Conservation (phyloP, 1,284 basidiomycete genomes). For the Sporisorium graminicola region DNA sequence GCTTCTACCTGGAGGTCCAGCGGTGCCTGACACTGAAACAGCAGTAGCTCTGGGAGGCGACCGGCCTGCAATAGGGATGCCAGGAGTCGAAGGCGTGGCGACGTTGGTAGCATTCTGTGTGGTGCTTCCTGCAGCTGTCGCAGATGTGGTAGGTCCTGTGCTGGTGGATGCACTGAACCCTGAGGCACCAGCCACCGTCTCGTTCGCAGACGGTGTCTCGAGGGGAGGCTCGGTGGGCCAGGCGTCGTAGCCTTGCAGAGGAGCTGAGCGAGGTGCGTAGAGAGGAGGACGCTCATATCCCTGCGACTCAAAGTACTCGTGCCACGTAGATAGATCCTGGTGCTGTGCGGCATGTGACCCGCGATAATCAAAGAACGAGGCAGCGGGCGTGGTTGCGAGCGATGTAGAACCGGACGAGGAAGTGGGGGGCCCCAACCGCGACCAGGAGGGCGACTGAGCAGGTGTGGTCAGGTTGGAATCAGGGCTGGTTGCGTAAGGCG, state of each 20-base stretch:
- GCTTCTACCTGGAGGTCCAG: slow-evolving; percentile 19
- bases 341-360: slow-evolving; percentile 13
- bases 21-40: background rate
- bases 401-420: slow-evolving; percentile 5
- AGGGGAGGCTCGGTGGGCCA: slow-evolving; percentile 33
- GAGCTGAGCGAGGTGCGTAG: slow-evolving; percentile 49
- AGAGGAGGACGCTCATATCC: slow-evolving; percentile 43
- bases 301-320: slow-evolving; percentile 37
- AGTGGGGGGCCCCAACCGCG: slow-evolving; percentile 1
- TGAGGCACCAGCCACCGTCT: background rate
- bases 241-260: slow-evolving; percentile 35
- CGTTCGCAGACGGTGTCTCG: background rate
- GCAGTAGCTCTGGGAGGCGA: slow-evolving; percentile 4
- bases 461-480: slow-evolving; percentile 12
- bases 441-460: slow-evolving; percentile 17
- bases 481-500: slow-evolving; percentile 21
- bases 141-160: slow-evolving; percentile 12
- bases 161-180: slow-evolving; percentile 5
- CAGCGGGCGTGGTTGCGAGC: background rate
- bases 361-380: slow-evolving; percentile 19
- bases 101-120: slow-evolving; percentile 19
- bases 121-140: slow-evolving; percentile 20
- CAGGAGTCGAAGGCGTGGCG: background rate
- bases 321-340: slow-evolving; percentile 40
- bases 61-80: background rate